Evolutionary conservation across 106 monocot species (phyloP).

Genomic region (Apostasia ramifera): DNA sequence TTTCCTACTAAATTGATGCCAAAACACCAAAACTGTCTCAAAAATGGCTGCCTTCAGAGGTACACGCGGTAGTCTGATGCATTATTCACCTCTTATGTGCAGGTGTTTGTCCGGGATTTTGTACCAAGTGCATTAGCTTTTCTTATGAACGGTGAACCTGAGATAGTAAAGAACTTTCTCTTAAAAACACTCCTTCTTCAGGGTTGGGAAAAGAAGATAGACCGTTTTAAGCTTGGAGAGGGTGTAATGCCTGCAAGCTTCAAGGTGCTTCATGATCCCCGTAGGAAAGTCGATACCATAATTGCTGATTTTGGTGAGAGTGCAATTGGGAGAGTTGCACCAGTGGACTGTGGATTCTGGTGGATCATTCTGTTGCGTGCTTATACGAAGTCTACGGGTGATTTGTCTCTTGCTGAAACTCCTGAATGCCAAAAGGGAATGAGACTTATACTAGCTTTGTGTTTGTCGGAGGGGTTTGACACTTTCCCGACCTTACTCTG

Average conservation of each 20-base stretch:
- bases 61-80: background rate
- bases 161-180: slow-evolving; percentile 78
- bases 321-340: slow-evolving; percentile 90
- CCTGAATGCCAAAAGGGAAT: slow-evolving; percentile 78
- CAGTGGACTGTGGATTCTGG: slow-evolving; percentile 93
- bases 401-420: slow-evolving; percentile 54
- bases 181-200: slow-evolving; percentile 71
- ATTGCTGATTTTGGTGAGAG: slow-evolving; percentile 87
- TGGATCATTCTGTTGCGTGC: slow-evolving; percentile 89
- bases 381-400: slow-evolving; percentile 86
- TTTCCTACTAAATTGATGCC: no score
- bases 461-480: slow-evolving; percentile 81
- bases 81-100: background rate
- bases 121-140: slow-evolving; percentile 87
- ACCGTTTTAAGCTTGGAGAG: slow-evolving; percentile 85
- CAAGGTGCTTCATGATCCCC: slow-evolving; percentile 80
- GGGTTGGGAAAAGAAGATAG: slow-evolving; percentile 76
- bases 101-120: slow-evolving; percentile 89
- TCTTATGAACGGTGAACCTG: slow-evolving; percentile 80
- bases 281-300: slow-evolving; percentile 49
- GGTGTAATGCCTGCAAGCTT: slow-evolving; percentile 93
- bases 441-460: slow-evolving; percentile 63
- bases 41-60: no score
- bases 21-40: no score
- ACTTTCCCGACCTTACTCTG: slow-evolving; percentile 88